Evolutionary conservation across 2,329 filamentous ascomycete species (phyloP).

Genomic region (Aspergillus neotritici): DNA sequence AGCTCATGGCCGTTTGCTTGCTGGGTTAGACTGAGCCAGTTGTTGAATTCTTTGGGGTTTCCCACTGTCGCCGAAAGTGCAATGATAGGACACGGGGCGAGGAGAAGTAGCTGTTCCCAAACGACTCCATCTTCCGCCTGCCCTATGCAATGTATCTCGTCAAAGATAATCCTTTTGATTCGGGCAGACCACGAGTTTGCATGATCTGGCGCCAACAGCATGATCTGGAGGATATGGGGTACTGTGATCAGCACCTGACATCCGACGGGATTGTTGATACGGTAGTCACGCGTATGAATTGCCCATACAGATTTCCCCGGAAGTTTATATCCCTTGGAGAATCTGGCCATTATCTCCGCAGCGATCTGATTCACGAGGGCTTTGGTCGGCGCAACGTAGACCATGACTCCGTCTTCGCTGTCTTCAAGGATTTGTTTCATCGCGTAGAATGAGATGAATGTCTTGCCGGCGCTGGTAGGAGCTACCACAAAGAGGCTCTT

Average conservation of each 20-base stretch:
- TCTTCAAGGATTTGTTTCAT: slow-evolving; percentile 69
- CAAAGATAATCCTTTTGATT: slow-evolving; percentile 72
- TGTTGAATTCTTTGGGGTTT: slow-evolving; percentile 64
- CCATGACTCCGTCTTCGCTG: slow-evolving; percentile 63
- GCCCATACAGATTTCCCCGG: slow-evolving; percentile 67
- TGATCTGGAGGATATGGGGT: slow-evolving; percentile 71
- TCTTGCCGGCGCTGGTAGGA: slow-evolving; percentile 74
- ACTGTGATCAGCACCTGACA: slow-evolving; percentile 75
- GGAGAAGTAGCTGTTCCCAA: slow-evolving; percentile 71
- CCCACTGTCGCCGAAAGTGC: slow-evolving; percentile 75
- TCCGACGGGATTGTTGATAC: slow-evolving; percentile 65
- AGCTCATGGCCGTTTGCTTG: slow-evolving; percentile 58
- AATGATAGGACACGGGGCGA: slow-evolving; percentile 71
- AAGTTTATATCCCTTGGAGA: slow-evolving; percentile 59
- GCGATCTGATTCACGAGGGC: slow-evolving; percentile 79
- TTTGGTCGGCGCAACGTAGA: slow-evolving; percentile 77
- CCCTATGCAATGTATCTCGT: slow-evolving; percentile 76
- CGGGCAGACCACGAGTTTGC: slow-evolving; percentile 61
- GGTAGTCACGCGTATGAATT: slow-evolving; percentile 69
- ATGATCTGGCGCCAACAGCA: slow-evolving; percentile 63
- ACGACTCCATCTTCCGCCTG: slow-evolving; percentile 69
- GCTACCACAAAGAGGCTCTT: slow-evolving; percentile 70
- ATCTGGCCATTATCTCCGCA: slow-evolving; percentile 69
- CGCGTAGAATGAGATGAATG: slow-evolving; percentile 75
- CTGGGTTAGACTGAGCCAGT: slow-evolving; percentile 63